These are phyloP conservation scores for Arachis monticola DNA, from an alignment of 331 rosid species.

Conservation along the genomic window DNA sequence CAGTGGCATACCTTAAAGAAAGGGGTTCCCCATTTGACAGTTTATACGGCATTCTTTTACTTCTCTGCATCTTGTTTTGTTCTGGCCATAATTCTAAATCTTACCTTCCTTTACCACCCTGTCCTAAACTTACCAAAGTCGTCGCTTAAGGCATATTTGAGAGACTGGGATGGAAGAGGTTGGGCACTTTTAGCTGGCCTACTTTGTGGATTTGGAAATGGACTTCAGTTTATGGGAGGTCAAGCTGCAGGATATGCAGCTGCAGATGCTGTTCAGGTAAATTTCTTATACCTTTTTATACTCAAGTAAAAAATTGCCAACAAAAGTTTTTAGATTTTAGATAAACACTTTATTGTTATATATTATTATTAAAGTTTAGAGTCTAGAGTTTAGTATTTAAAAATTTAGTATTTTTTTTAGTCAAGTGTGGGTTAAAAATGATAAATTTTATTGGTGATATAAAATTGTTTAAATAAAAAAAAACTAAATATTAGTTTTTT, in stretches of 20 bases:
- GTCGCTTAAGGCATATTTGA: conserved; percentile 68
- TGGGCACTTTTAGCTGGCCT: conserved; percentile 91
- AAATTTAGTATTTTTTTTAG: too few species aligned
- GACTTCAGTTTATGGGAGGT: conserved; percentile 96
- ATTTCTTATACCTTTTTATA: too few species aligned
- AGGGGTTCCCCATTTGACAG: conserved; percentile 81
- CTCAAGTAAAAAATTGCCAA: background rate
- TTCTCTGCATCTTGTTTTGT: conserved; percentile 77
- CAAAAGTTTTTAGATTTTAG: background rate
- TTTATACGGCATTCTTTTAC: conserved; percentile 87
- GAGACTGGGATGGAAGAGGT: conserved; percentile 89
- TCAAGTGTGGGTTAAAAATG: too few species aligned
- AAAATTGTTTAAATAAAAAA: too few species aligned
- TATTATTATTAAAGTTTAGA: too few species aligned
- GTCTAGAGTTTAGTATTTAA: too few species aligned
- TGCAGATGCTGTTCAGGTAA: conserved; percentile 95
- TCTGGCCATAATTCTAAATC: conserved; percentile 67
- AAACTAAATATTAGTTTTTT: too few species aligned
- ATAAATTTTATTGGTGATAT: too few species aligned
- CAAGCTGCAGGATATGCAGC: conserved; percentile 98
- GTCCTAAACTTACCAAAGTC: conserved; percentile 68
- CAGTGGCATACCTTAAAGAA: conserved; percentile 78
- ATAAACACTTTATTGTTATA: too few species aligned
- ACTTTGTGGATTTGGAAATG: conserved; percentile 91
- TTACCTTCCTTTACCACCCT: conserved; percentile 79